These are phyloP conservation scores for Triadica sebifera DNA, from an alignment of 345 rosid species.

Conservation along the genomic window DNA sequence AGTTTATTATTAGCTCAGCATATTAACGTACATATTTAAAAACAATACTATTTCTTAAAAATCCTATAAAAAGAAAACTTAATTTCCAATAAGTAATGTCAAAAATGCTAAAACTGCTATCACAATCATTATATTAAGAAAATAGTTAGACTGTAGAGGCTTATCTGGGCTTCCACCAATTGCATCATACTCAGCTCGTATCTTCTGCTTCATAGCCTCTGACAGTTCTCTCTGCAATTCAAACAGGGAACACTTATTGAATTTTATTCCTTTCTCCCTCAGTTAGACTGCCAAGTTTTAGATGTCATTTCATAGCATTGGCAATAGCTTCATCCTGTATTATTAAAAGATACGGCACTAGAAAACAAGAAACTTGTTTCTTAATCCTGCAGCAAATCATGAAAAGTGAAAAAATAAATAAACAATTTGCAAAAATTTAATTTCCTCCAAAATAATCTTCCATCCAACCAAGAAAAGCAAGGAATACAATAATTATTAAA, in stretches of 20 bases:
- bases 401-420: slow-evolving; percentile 29
- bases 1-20: background rate
- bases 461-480: slow-evolving; percentile 11
- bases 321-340: slow-evolving; percentile 43
- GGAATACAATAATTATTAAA: background rate
- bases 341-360: slow-evolving; percentile 41
- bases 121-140: slow-evolving; percentile 65
- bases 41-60: slow-evolving; percentile 10
- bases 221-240: slow-evolving; percentile 81
- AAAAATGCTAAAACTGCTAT: slow-evolving; percentile 68
- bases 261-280: slow-evolving; percentile 47
- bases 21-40: background rate
- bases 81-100: slow-evolving; percentile 60
- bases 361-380: slow-evolving; percentile 44
- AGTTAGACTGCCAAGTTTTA: slow-evolving; percentile 41
- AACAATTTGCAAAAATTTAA: slow-evolving; percentile 30
- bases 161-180: slow-evolving; percentile 80
- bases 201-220: slow-evolving; percentile 88
- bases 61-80: slow-evolving; percentile 7
- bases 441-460: slow-evolving; percentile 13
- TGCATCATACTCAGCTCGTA: slow-evolving; percentile 75
- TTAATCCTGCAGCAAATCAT: slow-evolving; percentile 57
- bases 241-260: slow-evolving; percentile 48
- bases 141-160: slow-evolving; percentile 71
- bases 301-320: slow-evolving; percentile 37